These are phyloP conservation scores for Saccharomycopsis hybrid DNA, from an alignment of 1,139 yeast genomes.

Conservation along the genomic window DNA sequence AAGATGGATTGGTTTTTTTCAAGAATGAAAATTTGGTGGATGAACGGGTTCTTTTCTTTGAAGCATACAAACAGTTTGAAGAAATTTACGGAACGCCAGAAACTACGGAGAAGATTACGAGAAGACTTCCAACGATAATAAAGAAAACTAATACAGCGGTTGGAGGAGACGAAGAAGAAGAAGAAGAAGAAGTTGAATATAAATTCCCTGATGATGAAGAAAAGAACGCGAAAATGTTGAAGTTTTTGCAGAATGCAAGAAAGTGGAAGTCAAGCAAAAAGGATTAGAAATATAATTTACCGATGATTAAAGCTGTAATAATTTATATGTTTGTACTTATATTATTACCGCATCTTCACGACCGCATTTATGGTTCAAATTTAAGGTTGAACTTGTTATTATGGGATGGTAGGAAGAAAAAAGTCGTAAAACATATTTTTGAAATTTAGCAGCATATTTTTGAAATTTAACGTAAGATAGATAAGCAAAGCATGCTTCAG, in stretches of 20 bases:
- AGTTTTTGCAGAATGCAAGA: constrained; percentile 57
- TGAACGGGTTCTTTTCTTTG: constrained; percentile 48
- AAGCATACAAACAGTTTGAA: constrained; percentile 67
- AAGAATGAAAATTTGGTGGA: constrained; percentile 31
- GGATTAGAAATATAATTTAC: neutral
- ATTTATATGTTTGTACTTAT: no score
- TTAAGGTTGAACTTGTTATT: no score
- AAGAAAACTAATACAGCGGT: constrained; percentile 35
- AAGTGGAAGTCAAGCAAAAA: constrained; percentile 39
- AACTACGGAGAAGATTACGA: constrained; percentile 33
- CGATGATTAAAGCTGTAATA: no score
- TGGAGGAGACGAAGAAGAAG: constrained; percentile 36
- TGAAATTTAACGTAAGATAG: no score
- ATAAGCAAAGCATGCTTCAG: no score
- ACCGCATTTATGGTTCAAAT: no score
- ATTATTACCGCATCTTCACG: no score
- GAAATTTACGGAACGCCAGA: constrained; percentile 48
- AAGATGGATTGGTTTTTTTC: constrained; percentile 44
- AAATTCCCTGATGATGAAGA: constrained; percentile 52
- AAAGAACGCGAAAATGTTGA: constrained; percentile 31
- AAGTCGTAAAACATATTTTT: no score
- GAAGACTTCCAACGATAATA: constrained; percentile 52
- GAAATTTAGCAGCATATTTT: no score
- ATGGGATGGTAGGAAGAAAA: no score
- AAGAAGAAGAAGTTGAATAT: constrained; percentile 47